Evolutionary conservation across 129 eudicot species (phyloP), one percentile per base, ranked within the genome.

Genomic region (Helianthus annuus): DNA sequence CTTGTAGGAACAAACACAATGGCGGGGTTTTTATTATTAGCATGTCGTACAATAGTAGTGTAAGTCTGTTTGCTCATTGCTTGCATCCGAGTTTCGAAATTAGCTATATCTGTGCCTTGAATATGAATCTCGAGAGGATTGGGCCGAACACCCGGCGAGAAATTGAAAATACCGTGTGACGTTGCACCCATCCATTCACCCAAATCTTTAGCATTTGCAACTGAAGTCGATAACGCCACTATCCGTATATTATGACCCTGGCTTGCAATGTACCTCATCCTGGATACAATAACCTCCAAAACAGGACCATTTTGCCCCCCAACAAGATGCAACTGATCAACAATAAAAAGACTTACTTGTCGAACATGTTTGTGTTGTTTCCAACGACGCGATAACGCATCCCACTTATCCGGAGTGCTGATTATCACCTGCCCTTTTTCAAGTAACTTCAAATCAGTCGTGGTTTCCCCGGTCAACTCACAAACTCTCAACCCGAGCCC

Each of bases 111-210:
- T 44, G 89, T 69, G 13, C 98, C 98, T 66, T 89, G 96, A 39
- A 93, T 92, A 80, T 92, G 96, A 22, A 92, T 90, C 69, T 93
- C 98, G 65, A 93, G 67, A 0, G 98, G 98, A 11, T 89, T 92
- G 0, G 98, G 96, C 66, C 98, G 81, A 11, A 93, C 97, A 49
- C 88, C 85, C 13, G 98, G 98, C 0, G 92, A 95, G 61, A 93
- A 93, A 77, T 93, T 93, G 83, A 93, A 93, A 58, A 93, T 92
- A 19, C 97, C 94, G 49, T 89, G 89, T 38, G 98, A 89, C 1
- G 95, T 85, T 17, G 97, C 98, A 34, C 98, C 98, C 13, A 93
- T 93, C 98, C 98, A 93, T 68, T 89, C 98, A 3, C 98, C 98
- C 70, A 93, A 75, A 85, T 93, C 98, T 80, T 89, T 93, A 49